phyloP scores from a whole-genome alignment of 345 rosid species.

The Draba incana region DNA sequence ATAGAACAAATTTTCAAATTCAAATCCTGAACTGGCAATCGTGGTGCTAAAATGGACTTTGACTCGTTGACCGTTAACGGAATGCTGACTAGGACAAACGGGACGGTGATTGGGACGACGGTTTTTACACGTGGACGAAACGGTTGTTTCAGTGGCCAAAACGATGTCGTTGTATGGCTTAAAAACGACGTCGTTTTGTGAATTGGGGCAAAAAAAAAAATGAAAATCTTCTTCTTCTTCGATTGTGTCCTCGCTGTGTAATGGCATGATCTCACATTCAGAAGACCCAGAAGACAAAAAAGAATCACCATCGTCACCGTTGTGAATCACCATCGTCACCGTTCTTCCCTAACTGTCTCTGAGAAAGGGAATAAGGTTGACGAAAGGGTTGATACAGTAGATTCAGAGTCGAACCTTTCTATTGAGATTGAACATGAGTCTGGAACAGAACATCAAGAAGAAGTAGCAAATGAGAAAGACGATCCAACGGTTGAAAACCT shows the following conservation, averaged over 20 bases:
- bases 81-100: too few species aligned
- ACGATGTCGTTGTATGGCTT: too few species aligned
- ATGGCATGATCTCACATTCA: slow-evolving; percentile 35
- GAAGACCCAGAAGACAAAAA: slow-evolving; percentile 38
- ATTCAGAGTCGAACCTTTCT: slow-evolving; percentile 32
- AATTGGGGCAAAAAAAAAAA: too few species aligned
- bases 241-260: slow-evolving; percentile 26
- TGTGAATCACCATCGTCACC: slow-evolving; percentile 23
- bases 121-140: too few species aligned
- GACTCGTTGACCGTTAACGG: too few species aligned
- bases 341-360: slow-evolving; percentile 15
- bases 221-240: too few species aligned
- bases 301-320: slow-evolving; percentile 17
- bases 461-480: slow-evolving; percentile 21
- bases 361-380: slow-evolving; percentile 14
- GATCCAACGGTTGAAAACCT: slow-evolving; percentile 11
- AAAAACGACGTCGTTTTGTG: too few species aligned
- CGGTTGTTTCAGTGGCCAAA: too few species aligned
- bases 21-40: too few species aligned
- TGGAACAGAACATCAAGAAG: slow-evolving; percentile 24
- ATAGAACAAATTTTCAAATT: too few species aligned
- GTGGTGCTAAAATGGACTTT: too few species aligned
- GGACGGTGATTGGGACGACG: too few species aligned
- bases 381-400: slow-evolving; percentile 31
- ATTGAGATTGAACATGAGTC: slow-evolving; percentile 25